phyloP scores from a whole-genome alignment of 2,329 filamentous ascomycete genomes.

The Talaromyces sp. region DNA sequence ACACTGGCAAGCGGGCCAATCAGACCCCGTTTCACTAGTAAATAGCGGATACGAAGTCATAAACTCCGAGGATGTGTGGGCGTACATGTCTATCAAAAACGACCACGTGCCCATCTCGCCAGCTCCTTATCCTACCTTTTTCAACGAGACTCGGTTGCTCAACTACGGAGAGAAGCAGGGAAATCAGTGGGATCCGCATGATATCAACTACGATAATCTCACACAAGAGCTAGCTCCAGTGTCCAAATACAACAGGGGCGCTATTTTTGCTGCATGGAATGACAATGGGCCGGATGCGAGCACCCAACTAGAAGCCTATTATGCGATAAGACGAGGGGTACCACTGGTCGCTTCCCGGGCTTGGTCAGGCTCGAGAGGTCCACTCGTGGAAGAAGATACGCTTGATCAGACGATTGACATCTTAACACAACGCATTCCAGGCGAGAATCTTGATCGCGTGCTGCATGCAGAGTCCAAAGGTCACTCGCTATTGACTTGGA shows the following conservation, averaged over 20 bases:
- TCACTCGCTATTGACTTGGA: constrained; percentile 14
- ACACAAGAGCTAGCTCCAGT: constrained; percentile 42
- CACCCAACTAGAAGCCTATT: constrained; percentile 49
- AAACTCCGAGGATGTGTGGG: constrained; percentile 53
- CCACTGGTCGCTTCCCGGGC: constrained; percentile 50
- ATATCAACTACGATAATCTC: constrained; percentile 47
- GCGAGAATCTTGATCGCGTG: constrained; percentile 46
- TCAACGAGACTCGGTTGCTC: constrained; percentile 46
- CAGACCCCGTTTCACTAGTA: constrained; percentile 45
- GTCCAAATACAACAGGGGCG: constrained; percentile 40
- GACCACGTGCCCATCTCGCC: constrained; percentile 49
- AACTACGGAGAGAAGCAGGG: constrained; percentile 43
- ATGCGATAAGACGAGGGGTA: constrained; percentile 47
- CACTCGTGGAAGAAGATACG: constrained; percentile 32
- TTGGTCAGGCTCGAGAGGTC: constrained; percentile 47
- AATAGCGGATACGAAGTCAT: constrained; percentile 46
- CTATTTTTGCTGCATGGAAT: constrained; percentile 51
- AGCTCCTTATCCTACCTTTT: constrained; percentile 41
- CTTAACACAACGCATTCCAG: constrained; percentile 40
- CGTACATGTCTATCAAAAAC: constrained; percentile 53
- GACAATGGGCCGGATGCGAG: constrained; percentile 51
- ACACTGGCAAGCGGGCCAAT: constrained; percentile 54
- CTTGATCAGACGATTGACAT: constrained; percentile 37
- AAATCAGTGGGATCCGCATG: constrained; percentile 44
- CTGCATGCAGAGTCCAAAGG: constrained; percentile 23